Evolutionary conservation across 1,284 basidiomycete genomes (phyloP), one percentile per base, ranked within the genome.

Genomic region (Rhodofomes roseus): DNA sequence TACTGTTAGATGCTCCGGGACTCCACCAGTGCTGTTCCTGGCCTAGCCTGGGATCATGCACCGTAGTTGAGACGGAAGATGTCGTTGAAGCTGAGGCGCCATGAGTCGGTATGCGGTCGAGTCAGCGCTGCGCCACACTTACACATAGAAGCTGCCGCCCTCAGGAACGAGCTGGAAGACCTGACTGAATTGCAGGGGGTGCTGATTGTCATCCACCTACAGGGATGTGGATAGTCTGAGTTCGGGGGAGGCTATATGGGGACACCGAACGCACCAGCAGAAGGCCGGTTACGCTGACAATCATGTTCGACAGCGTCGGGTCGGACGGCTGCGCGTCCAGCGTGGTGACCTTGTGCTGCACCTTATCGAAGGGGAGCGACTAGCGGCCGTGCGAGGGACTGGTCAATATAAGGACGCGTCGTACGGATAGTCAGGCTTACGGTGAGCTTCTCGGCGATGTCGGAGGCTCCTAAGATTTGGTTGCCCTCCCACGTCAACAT

Each of bases 161-260:
- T 97, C 94, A 34, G 86, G 90, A 61, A 92, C 82, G 55, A 98
- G 85, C 65, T 96, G 94, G 86, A 98, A 99, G 61, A 89, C 79
- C 76, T 97, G 95, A 65, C 87, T 91, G 81, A 93, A 98, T 69
- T 86, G 87, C 61, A 98, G 78, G n/a, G 92, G 85, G 69, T 93
- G 91, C 59, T 75, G 59, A 65, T 81, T 82, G 68, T 90, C 92
- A 63, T 96, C 95, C 64, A 96, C 84, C 93, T 93, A 43, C 4
- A 27, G 11, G 12, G 25, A 18, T 7, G 46, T 18, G 29, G 5
- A 34, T 36, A 11, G 48, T 62, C 51, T 54, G 55, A 36, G 31
- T 41, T 29, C 8, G 46, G 22, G 59, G 40, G 50, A 37, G 41
- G 9, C 11, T 5, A 39, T 22, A 41, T 22, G n/a, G 68, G 18